Conservation (phyloP, 2,329 filamentous ascomycete species). For the Purpureocillium takamizusanense region DNA sequence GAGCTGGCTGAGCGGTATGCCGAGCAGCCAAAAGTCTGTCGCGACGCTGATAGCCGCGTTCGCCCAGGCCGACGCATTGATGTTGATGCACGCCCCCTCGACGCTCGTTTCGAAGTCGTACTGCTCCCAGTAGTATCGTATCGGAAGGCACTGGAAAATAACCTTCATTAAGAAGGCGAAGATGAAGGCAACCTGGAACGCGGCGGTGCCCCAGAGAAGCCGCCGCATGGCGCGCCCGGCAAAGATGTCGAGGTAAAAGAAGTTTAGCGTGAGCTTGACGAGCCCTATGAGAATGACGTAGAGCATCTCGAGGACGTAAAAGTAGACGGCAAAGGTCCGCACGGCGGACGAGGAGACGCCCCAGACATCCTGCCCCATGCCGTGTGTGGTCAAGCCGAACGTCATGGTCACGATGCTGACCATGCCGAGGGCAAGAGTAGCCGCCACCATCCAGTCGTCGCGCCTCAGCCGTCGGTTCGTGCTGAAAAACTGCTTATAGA, state of each 20-base stretch:
- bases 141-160: constrained; percentile 28
- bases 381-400: constrained; percentile 13
- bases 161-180: constrained; percentile 20
- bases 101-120: constrained; percentile 21
- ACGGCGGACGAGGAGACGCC: constrained; percentile 15
- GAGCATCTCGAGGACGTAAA: constrained; percentile 24
- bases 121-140: constrained; percentile 28
- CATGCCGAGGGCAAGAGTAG: constrained; percentile 11
- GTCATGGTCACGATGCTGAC: constrained; percentile 14
- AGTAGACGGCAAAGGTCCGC: constrained; percentile 16
- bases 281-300: constrained; percentile 28
- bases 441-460: constrained; percentile 19
- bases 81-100: constrained; percentile 28
- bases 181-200: constrained; percentile 19
- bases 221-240: constrained; percentile 17
- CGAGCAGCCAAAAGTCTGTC: constrained; percentile 33
- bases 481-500: constrained; percentile 16
- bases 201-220: constrained; percentile 21
- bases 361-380: constrained; percentile 25
- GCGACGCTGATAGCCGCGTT: constrained; percentile 31
- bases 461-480: constrained; percentile 19
- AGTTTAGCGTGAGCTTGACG: constrained; percentile 30
- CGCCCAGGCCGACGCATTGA: constrained; percentile 29
- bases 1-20: constrained; percentile 29
- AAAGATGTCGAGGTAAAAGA: constrained; percentile 36